A percentile compares a stretch with the other conserved stretches of the same genome.
Evolutionary conservation across 1,139 yeast species (phyloP).

Genomic region (Kurtzmaniella natalensis): DNA sequence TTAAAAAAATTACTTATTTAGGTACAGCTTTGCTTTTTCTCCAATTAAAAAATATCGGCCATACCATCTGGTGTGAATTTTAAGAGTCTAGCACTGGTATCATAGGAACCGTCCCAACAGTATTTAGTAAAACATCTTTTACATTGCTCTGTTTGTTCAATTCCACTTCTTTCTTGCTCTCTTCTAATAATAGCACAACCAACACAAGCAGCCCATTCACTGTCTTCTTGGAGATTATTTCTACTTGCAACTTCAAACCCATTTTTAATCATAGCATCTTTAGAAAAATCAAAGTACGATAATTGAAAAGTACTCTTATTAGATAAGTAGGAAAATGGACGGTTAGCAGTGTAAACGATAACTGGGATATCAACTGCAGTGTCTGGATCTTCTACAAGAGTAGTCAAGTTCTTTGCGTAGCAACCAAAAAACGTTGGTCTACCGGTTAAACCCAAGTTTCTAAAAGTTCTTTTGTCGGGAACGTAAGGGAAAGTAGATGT

Average conservation of each 20-base stretch:
- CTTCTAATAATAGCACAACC: constrained; percentile 88
- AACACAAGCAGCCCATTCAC: constrained; percentile 73
- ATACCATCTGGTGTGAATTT: constrained; percentile 49
- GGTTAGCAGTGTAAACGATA: constrained; percentile 74
- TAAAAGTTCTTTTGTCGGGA: constrained; percentile 68
- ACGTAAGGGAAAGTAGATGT: constrained; percentile 81
- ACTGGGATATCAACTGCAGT: constrained; percentile 51
- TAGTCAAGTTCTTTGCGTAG: constrained; percentile 61
- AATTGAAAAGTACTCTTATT: constrained; percentile 73
- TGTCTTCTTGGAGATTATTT: constrained; percentile 66
- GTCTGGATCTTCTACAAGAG: constrained; percentile 21
- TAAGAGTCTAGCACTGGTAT: constrained; percentile 3
- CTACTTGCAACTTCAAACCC: constrained; percentile 80
- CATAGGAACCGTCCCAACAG: constrained; percentile 72
- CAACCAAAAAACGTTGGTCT: constrained; percentile 87
- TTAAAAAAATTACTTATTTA: too few species aligned
- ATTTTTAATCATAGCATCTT: constrained; percentile 60
- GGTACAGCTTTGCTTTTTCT: too few species aligned
- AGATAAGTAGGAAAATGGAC: constrained; percentile 61
- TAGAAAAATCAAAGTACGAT: constrained; percentile 55
- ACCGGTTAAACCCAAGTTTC: constrained; percentile 54
- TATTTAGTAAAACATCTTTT: constrained; percentile 63
- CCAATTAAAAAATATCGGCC: constrained; percentile 31
- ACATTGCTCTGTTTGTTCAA: constrained; percentile 68
- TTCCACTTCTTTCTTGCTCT: constrained; percentile 67